phyloP scores from a whole-genome alignment of 805 yeast species.

The Kodamaea laetipori region DNA sequence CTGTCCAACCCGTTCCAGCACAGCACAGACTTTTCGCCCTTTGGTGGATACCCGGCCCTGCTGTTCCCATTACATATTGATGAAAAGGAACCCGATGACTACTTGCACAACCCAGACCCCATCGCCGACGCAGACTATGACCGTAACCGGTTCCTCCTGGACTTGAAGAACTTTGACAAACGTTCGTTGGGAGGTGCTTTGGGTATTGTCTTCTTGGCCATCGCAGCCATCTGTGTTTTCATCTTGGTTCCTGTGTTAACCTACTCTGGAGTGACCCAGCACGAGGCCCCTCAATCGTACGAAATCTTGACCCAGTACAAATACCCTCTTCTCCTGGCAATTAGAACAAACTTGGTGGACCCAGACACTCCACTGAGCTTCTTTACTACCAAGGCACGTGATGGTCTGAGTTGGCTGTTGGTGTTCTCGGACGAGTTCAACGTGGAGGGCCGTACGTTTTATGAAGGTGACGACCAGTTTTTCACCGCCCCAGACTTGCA shows the following conservation, averaged over 20 bases:
- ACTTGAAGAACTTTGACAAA: constrained; percentile 27
- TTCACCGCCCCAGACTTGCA: constrained; percentile 84
- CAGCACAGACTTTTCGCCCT: constrained; percentile 28
- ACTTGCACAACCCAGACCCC: constrained; percentile 34
- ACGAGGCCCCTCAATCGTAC: constrained; percentile 31
- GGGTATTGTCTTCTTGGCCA: constrained; percentile 22
- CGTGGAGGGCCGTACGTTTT: constrained; percentile 86
- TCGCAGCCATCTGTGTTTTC: constrained; percentile 22
- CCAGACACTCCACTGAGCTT: constrained; percentile 68
- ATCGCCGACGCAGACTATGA: constrained; percentile 33
- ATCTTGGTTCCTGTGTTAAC: constrained; percentile 29
- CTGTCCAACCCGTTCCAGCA: constrained; percentile 25
- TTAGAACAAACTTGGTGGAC: constrained; percentile 65
- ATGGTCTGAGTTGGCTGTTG: constrained; percentile 70
- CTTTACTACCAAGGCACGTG: constrained; percentile 49
- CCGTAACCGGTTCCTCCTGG: constrained; percentile 27
- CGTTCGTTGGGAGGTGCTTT: constrained; percentile 25
- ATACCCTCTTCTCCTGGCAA: constrained; percentile 59
- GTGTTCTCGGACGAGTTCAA: constrained; percentile 93
- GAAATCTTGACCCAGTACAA: constrained; percentile 55
- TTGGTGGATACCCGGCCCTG: constrained; percentile 33
- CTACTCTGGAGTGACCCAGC: constrained; percentile 25
- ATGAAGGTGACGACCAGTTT: constrained; percentile 88
- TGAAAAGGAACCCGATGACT: constrained; percentile 32
- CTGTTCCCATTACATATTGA: constrained; percentile 32